phyloP scores from a whole-genome alignment of 148 eudicot species.

The Polygonum aviculare region DNA sequence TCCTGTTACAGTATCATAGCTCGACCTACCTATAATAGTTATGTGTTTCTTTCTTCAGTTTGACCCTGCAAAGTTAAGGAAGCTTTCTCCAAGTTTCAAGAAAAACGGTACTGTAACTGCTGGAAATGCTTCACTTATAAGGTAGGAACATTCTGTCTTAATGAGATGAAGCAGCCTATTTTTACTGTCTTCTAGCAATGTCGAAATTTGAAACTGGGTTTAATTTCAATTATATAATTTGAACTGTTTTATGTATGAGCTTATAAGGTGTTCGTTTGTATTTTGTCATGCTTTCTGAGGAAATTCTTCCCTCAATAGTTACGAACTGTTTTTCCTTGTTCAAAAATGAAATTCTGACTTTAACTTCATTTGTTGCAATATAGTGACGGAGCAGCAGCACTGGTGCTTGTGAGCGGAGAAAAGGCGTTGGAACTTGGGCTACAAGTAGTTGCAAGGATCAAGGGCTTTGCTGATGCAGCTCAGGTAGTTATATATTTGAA shows the following conservation, averaged over 20 bases:
- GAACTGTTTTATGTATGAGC: too few relatives aligned
- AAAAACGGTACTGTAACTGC: constrained; percentile 87
- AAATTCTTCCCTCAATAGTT: not conserved
- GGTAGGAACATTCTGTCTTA: constrained; percentile 34
- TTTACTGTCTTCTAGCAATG: not conserved
- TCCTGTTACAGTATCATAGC: not conserved
- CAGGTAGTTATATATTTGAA: constrained; percentile 35
- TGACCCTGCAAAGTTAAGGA: constrained; percentile 69
- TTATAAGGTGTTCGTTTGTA: not conserved
- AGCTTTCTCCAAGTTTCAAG: constrained; percentile 89
- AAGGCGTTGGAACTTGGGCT: constrained; percentile 73
- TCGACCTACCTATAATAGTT: not conserved
- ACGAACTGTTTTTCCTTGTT: not conserved
- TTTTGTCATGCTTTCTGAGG: not conserved
- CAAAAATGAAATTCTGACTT: not conserved
- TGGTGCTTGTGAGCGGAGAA: constrained; percentile 84
- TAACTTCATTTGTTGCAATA: constrained; percentile 15
- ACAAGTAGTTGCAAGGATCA: constrained; percentile 68
- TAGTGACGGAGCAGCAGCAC: constrained; percentile 98
- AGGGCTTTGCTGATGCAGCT: constrained; percentile 93
- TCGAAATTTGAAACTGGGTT: not conserved
- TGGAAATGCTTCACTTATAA: constrained; percentile 89
- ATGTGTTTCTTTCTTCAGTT: constrained; percentile 32
- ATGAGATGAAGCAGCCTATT: not conserved
- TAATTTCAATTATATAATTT: not conserved